Percentiles rank a stretch among this genome's conserved stretches.
These are phyloP conservation scores for Chlorokybus atmophyticus DNA, from an alignment of 139 green algal genomes.

Conservation along the genomic window DNA sequence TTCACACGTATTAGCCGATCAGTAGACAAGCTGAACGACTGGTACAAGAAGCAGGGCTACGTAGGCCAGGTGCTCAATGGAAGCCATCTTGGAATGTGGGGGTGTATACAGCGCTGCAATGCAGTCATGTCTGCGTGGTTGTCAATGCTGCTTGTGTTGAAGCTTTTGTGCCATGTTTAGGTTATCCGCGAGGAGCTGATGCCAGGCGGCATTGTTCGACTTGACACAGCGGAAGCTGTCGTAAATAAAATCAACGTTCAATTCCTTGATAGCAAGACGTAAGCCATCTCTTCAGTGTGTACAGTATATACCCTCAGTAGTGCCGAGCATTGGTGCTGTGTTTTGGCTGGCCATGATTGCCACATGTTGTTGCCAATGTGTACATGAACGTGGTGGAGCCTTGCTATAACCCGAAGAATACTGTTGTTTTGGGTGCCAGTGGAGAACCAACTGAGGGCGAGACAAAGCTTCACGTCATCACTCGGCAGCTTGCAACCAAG, in stretches of 20 bases:
- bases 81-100: no score
- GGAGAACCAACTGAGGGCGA: constrained; percentile 32
- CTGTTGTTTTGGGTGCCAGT: no score
- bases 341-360: no score
- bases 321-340: no score
- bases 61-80: constrained; percentile 60
- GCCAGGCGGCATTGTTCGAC: constrained; percentile 26
- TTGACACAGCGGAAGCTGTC: constrained; percentile 53
- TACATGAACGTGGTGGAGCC: no score
- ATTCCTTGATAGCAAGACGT: constrained; percentile 63
- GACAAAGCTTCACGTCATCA: constrained; percentile 61
- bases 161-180: no score
- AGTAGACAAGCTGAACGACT: constrained; percentile 58
- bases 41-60: constrained; percentile 75
- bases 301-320: no score
- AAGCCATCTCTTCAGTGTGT: constrained; percentile 10
- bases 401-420: no score
- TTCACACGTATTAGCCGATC: constrained; percentile 35
- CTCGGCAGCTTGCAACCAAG: constrained; percentile 59
- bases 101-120: no score
- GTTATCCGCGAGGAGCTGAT: constrained; percentile 46
- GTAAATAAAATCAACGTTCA: constrained; percentile 53
- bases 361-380: no score
- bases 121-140: no score
- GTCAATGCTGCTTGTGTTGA: no score